A percentile compares a stretch with the other conserved stretches of the same genome.
phyloP scores from a whole-genome alignment of 2,329 filamentous ascomycete species.

The Tolypocladium endophyticum region DNA sequence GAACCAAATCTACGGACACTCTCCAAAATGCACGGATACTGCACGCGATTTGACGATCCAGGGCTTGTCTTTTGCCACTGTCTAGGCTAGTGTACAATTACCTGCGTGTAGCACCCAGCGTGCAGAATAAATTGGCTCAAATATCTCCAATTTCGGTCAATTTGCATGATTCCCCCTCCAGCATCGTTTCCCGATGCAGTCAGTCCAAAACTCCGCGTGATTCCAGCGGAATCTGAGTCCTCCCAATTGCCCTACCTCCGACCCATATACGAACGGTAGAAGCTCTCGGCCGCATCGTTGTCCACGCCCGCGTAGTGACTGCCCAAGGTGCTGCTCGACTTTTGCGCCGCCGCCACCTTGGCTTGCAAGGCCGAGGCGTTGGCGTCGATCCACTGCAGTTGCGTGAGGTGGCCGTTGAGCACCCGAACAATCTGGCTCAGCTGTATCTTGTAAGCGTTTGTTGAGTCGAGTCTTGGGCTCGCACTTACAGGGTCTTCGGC shows the following conservation, averaged over 20 bases:
- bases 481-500: constrained; percentile 72
- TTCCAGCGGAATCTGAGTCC: background rate
- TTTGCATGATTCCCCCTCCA: constrained; percentile 5
- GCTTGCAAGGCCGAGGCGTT: constrained; percentile 71
- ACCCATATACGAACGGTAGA: constrained; percentile 81
- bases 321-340: constrained; percentile 55
- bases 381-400: constrained; percentile 87
- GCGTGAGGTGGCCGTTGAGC: constrained; percentile 82
- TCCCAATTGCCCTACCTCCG: constrained; percentile 39
- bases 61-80: constrained; percentile 13
- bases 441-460: constrained; percentile 33
- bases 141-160: constrained; percentile 2
- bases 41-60: constrained; percentile 6
- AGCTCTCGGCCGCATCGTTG: constrained; percentile 71
- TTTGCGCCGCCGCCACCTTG: constrained; percentile 75
- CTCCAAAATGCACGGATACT: constrained; percentile 4
- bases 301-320: constrained; percentile 49
- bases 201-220: constrained; percentile 4
- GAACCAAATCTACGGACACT: background rate
- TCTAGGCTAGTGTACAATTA: constrained; percentile 30
- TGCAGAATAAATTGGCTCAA: constrained; percentile 6
- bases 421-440: constrained; percentile 92
- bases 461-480: constrained; percentile 6
- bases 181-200: background rate
- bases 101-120: constrained; percentile 13